phyloP scores from a whole-genome alignment of 805 yeast genomes.

The Geotrichum ghanense region DNA sequence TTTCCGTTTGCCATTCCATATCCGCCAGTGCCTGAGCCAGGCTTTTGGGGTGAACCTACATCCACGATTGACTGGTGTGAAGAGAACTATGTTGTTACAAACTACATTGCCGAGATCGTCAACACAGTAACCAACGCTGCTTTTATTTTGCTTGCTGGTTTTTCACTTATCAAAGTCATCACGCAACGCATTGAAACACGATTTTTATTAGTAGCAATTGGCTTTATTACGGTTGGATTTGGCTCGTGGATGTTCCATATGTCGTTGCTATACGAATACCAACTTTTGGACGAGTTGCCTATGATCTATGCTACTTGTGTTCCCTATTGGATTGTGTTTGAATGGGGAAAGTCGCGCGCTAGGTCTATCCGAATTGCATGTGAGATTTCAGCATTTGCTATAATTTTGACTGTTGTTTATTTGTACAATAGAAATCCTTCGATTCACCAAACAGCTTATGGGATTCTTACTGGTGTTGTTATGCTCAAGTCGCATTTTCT shows the following conservation, averaged over 20 bases:
- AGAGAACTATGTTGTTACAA: slow-evolving; percentile 82
- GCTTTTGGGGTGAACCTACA: slow-evolving; percentile 36
- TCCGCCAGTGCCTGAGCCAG: slow-evolving; percentile 16
- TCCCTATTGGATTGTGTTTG: slow-evolving; percentile 77
- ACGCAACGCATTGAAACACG: slow-evolving; percentile 55
- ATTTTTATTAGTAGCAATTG: slow-evolving; percentile 59
- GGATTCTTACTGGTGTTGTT: slow-evolving; percentile 57
- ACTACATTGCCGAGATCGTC: slow-evolving; percentile 80
- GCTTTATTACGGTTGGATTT: slow-evolving; percentile 81
- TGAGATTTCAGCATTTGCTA: slow-evolving; percentile 42
- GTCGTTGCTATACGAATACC: slow-evolving; percentile 85
- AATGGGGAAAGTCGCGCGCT: slow-evolving; percentile 37
- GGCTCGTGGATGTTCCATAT: slow-evolving; percentile 96
- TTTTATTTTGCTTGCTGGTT: slow-evolving; percentile 40
- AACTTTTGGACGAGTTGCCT: slow-evolving; percentile 88
- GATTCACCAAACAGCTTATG: slow-evolving; percentile 82
- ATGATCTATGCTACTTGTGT: slow-evolving; percentile 97
- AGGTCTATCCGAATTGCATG: slow-evolving; percentile 36
- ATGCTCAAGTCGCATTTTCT: slow-evolving; percentile 48
- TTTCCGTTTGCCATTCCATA: slow-evolving; percentile 14
- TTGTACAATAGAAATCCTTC: slow-evolving; percentile 69
- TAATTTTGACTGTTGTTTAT: slow-evolving; percentile 57
- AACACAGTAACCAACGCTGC: slow-evolving; percentile 68
- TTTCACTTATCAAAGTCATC: slow-evolving; percentile 49
- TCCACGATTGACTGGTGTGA: slow-evolving; percentile 99